Conservation (phyloP, 2,329 filamentous ascomycete genomes). For the Sarocladium brachiariae region DNA sequence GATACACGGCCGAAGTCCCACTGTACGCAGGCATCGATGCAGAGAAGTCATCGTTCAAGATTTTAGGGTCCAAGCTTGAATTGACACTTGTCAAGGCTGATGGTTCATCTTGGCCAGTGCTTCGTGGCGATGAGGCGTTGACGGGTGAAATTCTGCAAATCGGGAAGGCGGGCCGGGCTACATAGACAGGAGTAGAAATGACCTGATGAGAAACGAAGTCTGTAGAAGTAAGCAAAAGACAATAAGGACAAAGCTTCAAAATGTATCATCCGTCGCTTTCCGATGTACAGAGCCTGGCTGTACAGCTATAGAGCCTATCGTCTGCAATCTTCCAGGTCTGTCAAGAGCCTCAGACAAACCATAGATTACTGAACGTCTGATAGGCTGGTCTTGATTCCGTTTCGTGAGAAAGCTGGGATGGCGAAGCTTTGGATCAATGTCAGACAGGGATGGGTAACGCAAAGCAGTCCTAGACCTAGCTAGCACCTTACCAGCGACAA, state of each 20-base stretch:
- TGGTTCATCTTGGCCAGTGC: conserved; percentile 74
- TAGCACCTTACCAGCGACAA: too few relatives aligned
- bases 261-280: too few relatives aligned
- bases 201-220: neutral
- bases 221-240: neutral
- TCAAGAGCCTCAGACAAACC: too few relatives aligned
- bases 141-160: conserved; percentile 81
- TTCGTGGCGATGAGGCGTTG: conserved; percentile 66
- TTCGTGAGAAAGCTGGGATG: too few relatives aligned
- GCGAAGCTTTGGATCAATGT: too few relatives aligned
- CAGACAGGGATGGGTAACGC: too few relatives aligned
- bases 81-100: conserved; percentile 66
- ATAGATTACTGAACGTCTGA: too few relatives aligned
- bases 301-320: too few relatives aligned
- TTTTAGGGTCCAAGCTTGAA: conserved; percentile 86
- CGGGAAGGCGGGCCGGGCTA: conserved; percentile 64
- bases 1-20: conserved; percentile 66
- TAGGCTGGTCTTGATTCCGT: too few relatives aligned
- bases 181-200: conserved; percentile 10
- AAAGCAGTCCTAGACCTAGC: too few relatives aligned
- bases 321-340: too few relatives aligned
- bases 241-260: neutral
- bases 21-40: conserved; percentile 73
- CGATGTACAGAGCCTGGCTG: too few relatives aligned
- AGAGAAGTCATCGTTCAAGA: conserved; percentile 67